Evolutionary conservation across 768 basidiomycete species (phyloP), one percentile per base, ranked within the genome.

Genomic region (Kwoniella shandongensis): DNA sequence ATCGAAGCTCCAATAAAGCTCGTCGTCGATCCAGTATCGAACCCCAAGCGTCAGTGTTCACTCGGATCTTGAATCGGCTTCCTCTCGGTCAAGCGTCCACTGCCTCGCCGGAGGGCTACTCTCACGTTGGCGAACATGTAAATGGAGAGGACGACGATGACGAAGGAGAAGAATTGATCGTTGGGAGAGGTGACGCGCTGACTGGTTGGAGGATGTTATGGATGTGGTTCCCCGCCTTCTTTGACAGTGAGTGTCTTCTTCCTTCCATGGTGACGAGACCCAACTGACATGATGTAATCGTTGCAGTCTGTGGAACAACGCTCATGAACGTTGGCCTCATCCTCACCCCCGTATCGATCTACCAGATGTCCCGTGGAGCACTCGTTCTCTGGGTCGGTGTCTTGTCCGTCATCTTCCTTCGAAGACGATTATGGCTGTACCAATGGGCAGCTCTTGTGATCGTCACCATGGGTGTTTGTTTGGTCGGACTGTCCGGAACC

Each of bases 291-390:
- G 12, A 30, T 18, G 4, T 7, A 20, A 5, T 20, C 20, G 29
- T 36, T 11, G 12, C 41, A 71, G 72, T 96, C 59, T 88, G 88
- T 72, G 94, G 85, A 18, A 77, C 76, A 4, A 76, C 76, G 0
- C 79, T 96, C 64, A 97, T 98, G 96, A 96, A 96, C 73, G 81
- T 94, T 64, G 96, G 96, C 52, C 82, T 99, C 44, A 83, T 99
- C 35, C 91, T 93, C 77, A 93, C 92, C 1, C 94, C 94, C 26
- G 96, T 99, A 52, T 92, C 89, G 40, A 91, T 97, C 67, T 98
- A 90, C 80, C 94, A 96, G 77, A 94, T 96, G 92, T 76, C 75
- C 8, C 67, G 79, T 47, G 92, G 93, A 48, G 88, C 91, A 40
- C 85, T 96, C 55, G 91, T 96, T 45, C 83, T 94, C 51, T 98